Evolutionary conservation across 2,329 filamentous ascomycete genomes (phyloP).

Genomic region (Fonsecaea pedrosoi): DNA sequence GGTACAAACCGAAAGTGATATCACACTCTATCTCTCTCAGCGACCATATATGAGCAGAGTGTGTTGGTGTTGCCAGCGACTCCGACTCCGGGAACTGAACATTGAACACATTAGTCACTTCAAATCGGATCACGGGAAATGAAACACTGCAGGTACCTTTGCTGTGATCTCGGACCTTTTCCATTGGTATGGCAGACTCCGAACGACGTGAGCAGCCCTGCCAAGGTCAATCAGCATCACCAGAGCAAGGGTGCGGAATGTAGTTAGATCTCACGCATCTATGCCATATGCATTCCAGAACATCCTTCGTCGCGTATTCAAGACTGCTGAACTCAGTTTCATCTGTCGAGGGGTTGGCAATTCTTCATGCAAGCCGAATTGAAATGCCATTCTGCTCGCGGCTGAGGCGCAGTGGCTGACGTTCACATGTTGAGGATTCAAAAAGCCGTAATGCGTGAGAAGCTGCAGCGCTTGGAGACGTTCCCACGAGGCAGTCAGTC

Average conservation of each 20-base stretch:
- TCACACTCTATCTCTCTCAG: slow-evolving; percentile 25
- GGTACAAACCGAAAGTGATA: slow-evolving; percentile 21
- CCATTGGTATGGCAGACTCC: slow-evolving; percentile 23
- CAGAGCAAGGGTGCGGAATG: too few relatives aligned
- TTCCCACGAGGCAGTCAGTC: slow-evolving; percentile 12
- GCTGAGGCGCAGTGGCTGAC: slow-evolving; percentile 24
- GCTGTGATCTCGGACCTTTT: slow-evolving; percentile 13
- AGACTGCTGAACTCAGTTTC: not conserved
- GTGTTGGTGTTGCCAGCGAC: slow-evolving; percentile 17
- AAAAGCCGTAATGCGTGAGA: slow-evolving; percentile 27
- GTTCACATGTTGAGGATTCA: slow-evolving; percentile 26
- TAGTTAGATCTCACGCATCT: slow-evolving; percentile 13
- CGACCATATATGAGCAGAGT: slow-evolving; percentile 16
- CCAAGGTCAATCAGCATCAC: slow-evolving; percentile 2
- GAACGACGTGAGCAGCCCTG: slow-evolving; percentile 26
- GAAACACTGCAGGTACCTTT: slow-evolving; percentile 10
- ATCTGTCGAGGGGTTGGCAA: slow-evolving; percentile 10
- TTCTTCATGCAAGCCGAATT: slow-evolving; percentile 25
- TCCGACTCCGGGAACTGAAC: slow-evolving; percentile 24
- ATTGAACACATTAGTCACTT: too few relatives aligned
- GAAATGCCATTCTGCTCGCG: slow-evolving; percentile 19
- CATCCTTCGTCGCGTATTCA: slow-evolving; percentile 23
- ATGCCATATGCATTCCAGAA: slow-evolving; percentile 30
- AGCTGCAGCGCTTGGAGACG: slow-evolving; percentile 28
- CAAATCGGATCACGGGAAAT: too few relatives aligned